Base-by-base conservation (phyloP, 176 grass and related monocot genomes). In the Oryza rufipogon region DNA sequence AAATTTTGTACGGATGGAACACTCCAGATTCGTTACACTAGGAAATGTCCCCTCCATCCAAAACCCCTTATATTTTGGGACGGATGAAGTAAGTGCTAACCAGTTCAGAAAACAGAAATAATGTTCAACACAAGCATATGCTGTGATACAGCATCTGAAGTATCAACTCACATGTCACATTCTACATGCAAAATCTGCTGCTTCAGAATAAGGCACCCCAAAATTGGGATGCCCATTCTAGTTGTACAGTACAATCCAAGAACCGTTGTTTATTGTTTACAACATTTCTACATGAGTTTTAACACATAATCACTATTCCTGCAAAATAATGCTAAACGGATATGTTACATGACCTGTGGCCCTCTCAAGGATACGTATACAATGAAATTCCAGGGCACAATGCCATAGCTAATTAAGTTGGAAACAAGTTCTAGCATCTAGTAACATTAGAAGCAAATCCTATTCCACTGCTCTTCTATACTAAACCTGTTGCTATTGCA, bases 381-480 rank as follows among this genome's bases (percentile, higher is more conserved):
- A 3, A 33, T 7, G 11, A 80, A 47, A 64, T 23, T 51, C 14
- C 1, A 2, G 81, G 68, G 13, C 66, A 33, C 66, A 48, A 77
- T 54, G 66, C 56, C 79, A 73, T 73, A 66, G 46, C 60, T 47
- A 41, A 41, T 41, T 41, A 78, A 77, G 20, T 63, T 58, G 61
- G 61, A 80, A 83, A 66, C 68, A 68, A 61, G 68, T 87, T 74
- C 76, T 81, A 71, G 63, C 75, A 64, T 51, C 84, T 87, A 91
- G 76, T 71, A 80, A 91, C 17, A 80, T 80, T 76, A 87, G 76
- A 87, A 91, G 71, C 89, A 76, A 90, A 84, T 91, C 76, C 89
- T 91, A 91, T 84, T 80, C 81, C 72, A 80, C 65, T 81, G 81
- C 77, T 84, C 87, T 66, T 81, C 85, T 80, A 79, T 91, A 81